phyloP scores from a whole-genome alignment of 2,329 filamentous ascomycete genomes.

The Pseudocercospora pini-densiflorae region DNA sequence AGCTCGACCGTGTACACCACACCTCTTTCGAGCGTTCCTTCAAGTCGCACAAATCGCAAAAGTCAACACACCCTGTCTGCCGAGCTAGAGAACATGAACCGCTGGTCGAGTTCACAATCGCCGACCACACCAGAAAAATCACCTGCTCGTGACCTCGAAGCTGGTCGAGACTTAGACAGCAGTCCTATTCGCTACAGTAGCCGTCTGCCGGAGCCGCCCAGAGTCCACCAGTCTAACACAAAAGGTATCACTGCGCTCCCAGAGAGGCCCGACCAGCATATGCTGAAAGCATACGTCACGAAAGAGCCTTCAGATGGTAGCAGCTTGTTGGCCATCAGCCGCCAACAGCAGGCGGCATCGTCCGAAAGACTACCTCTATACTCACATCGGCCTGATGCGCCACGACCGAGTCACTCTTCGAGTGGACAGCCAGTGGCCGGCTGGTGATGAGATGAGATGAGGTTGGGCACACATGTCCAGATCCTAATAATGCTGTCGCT shows the following conservation, averaged over 20 bases:
- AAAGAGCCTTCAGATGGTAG: conserved; percentile 8
- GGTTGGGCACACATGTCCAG: background rate
- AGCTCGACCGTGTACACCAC: conserved; percentile 9
- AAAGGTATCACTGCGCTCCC: conserved; percentile 8
- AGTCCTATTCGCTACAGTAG: conserved; percentile 18
- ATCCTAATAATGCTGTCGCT: background rate
- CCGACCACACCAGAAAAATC: conserved; percentile 2
- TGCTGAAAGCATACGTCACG: conserved; percentile 13
- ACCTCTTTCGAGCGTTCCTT: conserved; percentile 4
- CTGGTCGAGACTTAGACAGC: conserved; percentile 3
- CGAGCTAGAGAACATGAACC: conserved; percentile 16
- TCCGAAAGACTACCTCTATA: conserved; percentile 10
- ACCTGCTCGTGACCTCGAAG: conserved; percentile 5
- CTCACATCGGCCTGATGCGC: background rate
- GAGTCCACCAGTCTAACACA: conserved; percentile 4
- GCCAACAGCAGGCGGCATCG: conserved; percentile 8
- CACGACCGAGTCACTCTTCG: background rate
- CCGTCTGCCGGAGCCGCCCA: conserved; percentile 17
- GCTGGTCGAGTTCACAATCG: conserved; percentile 14
- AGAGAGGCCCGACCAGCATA: conserved; percentile 14
- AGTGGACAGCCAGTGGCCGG: conserved; percentile 8
- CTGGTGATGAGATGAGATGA: background rate
- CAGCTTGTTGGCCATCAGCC: conserved; percentile 5
- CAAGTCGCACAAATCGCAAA: conserved; percentile 1
- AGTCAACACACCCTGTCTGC: conserved; percentile 12